Percentiles rank a stretch among this genome's conserved stretches.
phyloP scores from a whole-genome alignment of 2,329 filamentous ascomycete genomes.

The Dothidotthia symphoricarpi region DNA sequence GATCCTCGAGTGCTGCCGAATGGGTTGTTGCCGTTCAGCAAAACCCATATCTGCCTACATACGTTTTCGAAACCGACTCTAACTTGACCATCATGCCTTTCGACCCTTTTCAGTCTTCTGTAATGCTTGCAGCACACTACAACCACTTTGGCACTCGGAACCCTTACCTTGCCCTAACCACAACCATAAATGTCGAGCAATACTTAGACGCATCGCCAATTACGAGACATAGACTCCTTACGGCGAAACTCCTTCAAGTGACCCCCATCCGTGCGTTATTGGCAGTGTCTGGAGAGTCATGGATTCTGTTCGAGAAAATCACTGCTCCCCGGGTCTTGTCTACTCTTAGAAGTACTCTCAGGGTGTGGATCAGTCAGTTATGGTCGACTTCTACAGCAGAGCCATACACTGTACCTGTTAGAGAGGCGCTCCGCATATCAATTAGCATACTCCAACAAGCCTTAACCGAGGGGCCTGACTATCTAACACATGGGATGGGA shows the following conservation, averaged over 20 bases:
- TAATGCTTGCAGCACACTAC: slow-evolving; percentile 39
- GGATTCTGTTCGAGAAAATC: slow-evolving; percentile 47
- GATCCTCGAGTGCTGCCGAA: slow-evolving; percentile 23
- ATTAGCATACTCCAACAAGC: slow-evolving; percentile 11
- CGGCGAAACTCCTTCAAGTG: slow-evolving; percentile 39
- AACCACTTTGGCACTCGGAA: slow-evolving; percentile 21
- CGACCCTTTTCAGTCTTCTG: slow-evolving; percentile 39
- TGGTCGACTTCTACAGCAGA: slow-evolving; percentile 17
- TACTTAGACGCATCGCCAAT: slow-evolving; percentile 23
- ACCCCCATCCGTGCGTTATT: slow-evolving; percentile 45
- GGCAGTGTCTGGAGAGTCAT: slow-evolving; percentile 47
- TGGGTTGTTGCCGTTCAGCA: slow-evolving; percentile 28
- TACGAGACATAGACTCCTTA: slow-evolving; percentile 34
- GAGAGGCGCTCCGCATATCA: slow-evolving; percentile 23
- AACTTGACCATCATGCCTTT: slow-evolving; percentile 11
- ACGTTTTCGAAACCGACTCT: slow-evolving; percentile 26
- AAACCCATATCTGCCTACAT: slow-evolving; percentile 16
- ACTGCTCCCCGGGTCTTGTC: slow-evolving; percentile 34
- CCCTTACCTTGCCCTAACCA: slow-evolving; percentile 13
- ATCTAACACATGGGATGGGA: slow-evolving; percentile 24
- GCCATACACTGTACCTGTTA: slow-evolving; percentile 11
- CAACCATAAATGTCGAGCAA: slow-evolving; percentile 19
- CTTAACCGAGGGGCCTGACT: slow-evolving; percentile 21
- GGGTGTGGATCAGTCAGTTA: slow-evolving; percentile 38
- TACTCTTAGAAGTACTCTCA: slow-evolving; percentile 31